A percentile compares a stretch with the other conserved stretches of the same genome.
phyloP scores from a whole-genome alignment of 2,329 filamentous ascomycete species.

The Pestalotiopsis fici region DNA sequence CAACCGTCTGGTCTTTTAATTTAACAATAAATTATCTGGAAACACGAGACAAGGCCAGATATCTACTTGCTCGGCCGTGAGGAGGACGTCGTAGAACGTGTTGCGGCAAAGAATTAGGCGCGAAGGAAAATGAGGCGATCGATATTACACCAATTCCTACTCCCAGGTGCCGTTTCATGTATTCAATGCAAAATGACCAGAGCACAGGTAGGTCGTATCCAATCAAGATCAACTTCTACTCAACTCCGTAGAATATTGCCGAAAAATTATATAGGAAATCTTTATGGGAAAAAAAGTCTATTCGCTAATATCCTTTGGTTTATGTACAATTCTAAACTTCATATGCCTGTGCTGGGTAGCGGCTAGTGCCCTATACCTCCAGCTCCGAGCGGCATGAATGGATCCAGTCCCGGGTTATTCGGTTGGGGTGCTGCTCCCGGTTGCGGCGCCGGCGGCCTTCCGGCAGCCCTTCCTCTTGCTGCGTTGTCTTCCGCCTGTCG shows the following conservation, averaged over 20 bases:
- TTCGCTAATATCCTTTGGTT: neutral
- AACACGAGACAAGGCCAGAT: too few species aligned
- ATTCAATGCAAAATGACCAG: too few species aligned
- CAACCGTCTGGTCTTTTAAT: too few species aligned
- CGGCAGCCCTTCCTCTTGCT: conserved; percentile 18
- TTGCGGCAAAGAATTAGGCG: too few species aligned
- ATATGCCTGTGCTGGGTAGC: neutral
- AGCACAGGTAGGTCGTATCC: neutral
- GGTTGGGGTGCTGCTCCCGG: conserved; percentile 41
- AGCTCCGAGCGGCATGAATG: conserved; percentile 59
- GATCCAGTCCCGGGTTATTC: conserved; percentile 52
- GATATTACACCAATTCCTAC: too few species aligned
- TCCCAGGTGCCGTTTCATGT: too few species aligned
- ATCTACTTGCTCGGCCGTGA: too few species aligned
- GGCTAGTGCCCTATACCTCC: conserved; percentile 24
- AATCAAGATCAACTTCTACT: neutral
- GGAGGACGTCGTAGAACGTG: too few species aligned
- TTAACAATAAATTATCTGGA: too few species aligned
- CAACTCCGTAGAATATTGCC: neutral
- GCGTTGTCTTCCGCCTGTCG: conserved; percentile 32
- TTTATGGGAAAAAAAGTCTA: neutral
- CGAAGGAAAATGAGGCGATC: too few species aligned
- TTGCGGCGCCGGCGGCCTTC: conserved; percentile 21
- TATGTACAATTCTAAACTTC: neutral
- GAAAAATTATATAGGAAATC: neutral